Base-by-base conservation (phyloP, 352 stramenopile genomes). In the Globisporangium spinosum region DNA sequence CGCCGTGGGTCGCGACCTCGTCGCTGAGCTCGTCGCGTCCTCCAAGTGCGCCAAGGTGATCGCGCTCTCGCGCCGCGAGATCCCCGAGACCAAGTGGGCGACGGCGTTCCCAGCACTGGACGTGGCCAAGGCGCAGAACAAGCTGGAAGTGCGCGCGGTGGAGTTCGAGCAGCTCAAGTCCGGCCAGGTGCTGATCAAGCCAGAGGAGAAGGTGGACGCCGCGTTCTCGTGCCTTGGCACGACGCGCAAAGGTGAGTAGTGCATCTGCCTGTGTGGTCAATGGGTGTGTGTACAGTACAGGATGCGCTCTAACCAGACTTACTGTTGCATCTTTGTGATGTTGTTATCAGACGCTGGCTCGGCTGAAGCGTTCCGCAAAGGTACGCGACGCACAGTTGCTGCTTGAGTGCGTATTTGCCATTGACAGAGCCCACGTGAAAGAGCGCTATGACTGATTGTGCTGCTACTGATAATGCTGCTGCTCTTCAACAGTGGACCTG, bases 211-310 rank as follows among this genome's bases (percentile, higher is more conserved):
- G 40, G 74, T 90, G 45, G 77, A 88, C 63, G 82, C 86, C 0
- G 77, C 81, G 5, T 94, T 94, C 68, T 90, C 80, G 47, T 92
- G 83, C 27, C 67, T 94, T 1, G 83, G 86, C 32, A 92, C 86
- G 8, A 92, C 86, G 2, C 80, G 82, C 64, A 89, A 89, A 76
- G 70, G 78, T 80, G 27, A 17, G 35, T 10, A 38, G 32, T 38
- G 34, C 29, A 55, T 6, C 3, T 60, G 23, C 7, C 17, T 40
- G n/a, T 27, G 5, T 45, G 22, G 23, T 6, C 13, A 15, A 3
- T 56, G 6, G n/a, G 1, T 68, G 22, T 17, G 10, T 62, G 54
- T 27, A 27, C 25, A 27, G 32, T 35, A 35, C 32, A 35, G 8
- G 34, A 38, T 13, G 34, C 34, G 2, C 34, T 13, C 34, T 38